phyloP scores from a whole-genome alignment of 2,329 filamentous ascomycete species.

The Allantophomopsis cytisporea region DNA sequence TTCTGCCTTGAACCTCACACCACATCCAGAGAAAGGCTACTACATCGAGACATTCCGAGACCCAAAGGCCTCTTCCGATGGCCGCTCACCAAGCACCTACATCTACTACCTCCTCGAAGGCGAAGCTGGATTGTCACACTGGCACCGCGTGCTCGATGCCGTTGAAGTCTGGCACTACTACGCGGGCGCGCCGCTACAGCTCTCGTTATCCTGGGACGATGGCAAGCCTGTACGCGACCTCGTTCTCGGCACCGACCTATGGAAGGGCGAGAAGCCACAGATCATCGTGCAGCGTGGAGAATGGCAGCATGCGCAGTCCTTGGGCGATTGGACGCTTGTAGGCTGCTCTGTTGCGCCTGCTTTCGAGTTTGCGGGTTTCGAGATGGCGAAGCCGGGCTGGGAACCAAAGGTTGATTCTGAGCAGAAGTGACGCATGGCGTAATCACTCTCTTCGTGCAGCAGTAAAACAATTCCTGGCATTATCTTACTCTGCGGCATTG shows the following conservation, averaged over 20 bases:
- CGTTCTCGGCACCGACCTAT: constrained; percentile 28
- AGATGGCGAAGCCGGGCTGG: constrained; percentile 18
- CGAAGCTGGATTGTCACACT: constrained; percentile 27
- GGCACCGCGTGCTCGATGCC: constrained; percentile 33
- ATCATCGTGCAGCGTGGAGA: constrained; percentile 23
- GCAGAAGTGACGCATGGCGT: too few species aligned
- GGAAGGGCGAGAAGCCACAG: constrained; percentile 27
- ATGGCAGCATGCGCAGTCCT: constrained; percentile 32
- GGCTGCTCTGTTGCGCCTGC: constrained; percentile 19
- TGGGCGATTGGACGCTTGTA: constrained; percentile 34
- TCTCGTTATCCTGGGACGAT: constrained; percentile 29
- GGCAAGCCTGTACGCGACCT: constrained; percentile 21
- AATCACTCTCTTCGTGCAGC: too few species aligned
- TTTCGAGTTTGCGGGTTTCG: constrained; percentile 15
- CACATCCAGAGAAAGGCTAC: constrained; percentile 17
- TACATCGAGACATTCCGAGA: constrained; percentile 11
- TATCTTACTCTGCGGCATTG: too few species aligned
- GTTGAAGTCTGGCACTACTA: constrained; percentile 40
- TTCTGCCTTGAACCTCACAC: constrained; percentile 23
- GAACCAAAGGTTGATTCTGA: constrained; percentile 12
- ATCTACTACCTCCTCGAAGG: constrained; percentile 40
- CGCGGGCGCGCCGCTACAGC: constrained; percentile 32
- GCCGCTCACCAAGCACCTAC: constrained; percentile 29
- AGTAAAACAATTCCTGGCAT: too few species aligned
- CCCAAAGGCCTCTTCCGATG: constrained; percentile 9